phyloP scores from a whole-genome alignment of 805 yeast genomes.

The Saccharomycopsis oosterbeekiorum region DNA sequence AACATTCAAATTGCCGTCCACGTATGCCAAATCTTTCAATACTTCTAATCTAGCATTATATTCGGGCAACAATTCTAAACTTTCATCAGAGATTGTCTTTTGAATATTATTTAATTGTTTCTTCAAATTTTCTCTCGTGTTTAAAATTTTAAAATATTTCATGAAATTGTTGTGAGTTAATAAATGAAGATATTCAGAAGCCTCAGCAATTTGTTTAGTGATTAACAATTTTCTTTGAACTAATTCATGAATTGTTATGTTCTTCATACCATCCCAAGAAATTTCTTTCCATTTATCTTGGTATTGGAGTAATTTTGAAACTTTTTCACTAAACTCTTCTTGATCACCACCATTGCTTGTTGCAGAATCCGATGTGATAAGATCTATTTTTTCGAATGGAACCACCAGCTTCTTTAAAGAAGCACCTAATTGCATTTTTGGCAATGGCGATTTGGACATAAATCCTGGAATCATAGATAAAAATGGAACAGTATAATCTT shows the following conservation, averaged over 20 bases:
- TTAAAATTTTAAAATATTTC: constrained; percentile 34
- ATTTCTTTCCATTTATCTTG: constrained; percentile 37
- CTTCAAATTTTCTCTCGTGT: constrained; percentile 36
- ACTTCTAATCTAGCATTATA: constrained; percentile 84
- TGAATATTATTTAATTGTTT: constrained; percentile 46
- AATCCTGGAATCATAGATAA: constrained; percentile 25
- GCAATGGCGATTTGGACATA: constrained; percentile 14
- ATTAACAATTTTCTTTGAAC: constrained; percentile 30
- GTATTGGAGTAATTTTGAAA: constrained; percentile 28
- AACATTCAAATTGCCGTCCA: constrained; percentile 66
- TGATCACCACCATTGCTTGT: constrained; percentile 24
- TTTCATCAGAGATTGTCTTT: constrained; percentile 70
- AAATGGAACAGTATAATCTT: constrained; percentile 23
- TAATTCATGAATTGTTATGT: constrained; percentile 29
- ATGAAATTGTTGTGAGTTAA: constrained; percentile 35
- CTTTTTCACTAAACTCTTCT: constrained; percentile 28
- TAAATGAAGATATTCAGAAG: constrained; percentile 19
- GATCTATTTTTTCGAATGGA: constrained; percentile 23
- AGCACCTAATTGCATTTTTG: constrained; percentile 18
- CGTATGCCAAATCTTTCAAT: constrained; percentile 65
- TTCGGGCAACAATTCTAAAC: constrained; percentile 83
- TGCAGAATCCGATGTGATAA: constrained; percentile 29
- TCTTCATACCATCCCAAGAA: constrained; percentile 30
- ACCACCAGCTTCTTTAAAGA: constrained; percentile 18
- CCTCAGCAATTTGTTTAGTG: constrained; percentile 24